These are phyloP conservation scores for Mycosphaerella arachidis DNA, from an alignment of 2,329 filamentous ascomycete genomes.

Conservation along the genomic window DNA sequence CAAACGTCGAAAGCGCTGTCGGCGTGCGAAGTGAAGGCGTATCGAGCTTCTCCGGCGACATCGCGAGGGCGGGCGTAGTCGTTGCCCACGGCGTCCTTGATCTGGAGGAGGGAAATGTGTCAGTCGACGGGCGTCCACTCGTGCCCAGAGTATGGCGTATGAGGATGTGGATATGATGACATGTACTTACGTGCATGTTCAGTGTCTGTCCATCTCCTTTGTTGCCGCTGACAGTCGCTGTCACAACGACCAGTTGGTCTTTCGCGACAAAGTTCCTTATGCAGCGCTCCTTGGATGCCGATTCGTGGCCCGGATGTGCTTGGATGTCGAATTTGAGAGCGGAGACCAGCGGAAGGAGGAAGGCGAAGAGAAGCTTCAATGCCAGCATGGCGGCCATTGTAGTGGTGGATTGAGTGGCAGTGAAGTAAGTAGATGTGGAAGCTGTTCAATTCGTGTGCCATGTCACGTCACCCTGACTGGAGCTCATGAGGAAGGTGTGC, in stretches of 20 bases:
- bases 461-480: background rate
- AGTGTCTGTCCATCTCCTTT: slow-evolving; percentile 89
- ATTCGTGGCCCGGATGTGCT: slow-evolving; percentile 61
- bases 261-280: slow-evolving; percentile 91
- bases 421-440: background rate
- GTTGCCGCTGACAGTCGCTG: slow-evolving; percentile 76
- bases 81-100: slow-evolving; percentile 91
- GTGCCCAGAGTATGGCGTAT: background rate
- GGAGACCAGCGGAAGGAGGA: slow-evolving; percentile 41
- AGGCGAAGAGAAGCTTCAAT: slow-evolving; percentile 37
- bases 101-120: slow-evolving; percentile 50
- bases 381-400: slow-evolving; percentile 20
- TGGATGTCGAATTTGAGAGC: slow-evolving; percentile 92
- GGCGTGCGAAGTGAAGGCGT: slow-evolving; percentile 87
- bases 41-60: slow-evolving; percentile 83
- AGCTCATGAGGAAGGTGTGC: background rate
- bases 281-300: slow-evolving; percentile 70
- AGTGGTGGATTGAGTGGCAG: background rate
- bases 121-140: background rate
- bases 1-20: slow-evolving; percentile 95
- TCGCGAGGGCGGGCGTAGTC: slow-evolving; percentile 91
- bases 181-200: slow-evolving; percentile 77
- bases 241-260: slow-evolving; percentile 93
- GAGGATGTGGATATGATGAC: background rate
- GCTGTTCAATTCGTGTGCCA: background rate